Base-by-base conservation (phyloP, 148 eudicot genomes). In the Nyssa sinensis region DNA sequence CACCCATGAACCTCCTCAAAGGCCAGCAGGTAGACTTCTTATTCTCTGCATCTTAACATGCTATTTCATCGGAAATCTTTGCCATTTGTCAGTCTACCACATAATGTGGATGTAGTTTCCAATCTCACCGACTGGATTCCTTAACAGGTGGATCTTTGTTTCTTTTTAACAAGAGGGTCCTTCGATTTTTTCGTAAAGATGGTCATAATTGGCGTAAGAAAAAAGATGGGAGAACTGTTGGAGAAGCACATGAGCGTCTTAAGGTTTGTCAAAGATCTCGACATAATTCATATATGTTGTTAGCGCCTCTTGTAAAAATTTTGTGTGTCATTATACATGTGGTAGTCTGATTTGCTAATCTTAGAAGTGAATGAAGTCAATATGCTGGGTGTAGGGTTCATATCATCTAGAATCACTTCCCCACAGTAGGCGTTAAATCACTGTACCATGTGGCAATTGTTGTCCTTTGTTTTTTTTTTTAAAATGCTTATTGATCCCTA, bases 211-310 rank as follows among this genome's bases (percentile, higher is more conserved):
- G 99, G 97, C 85, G 94, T 64, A 89, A 87, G 76, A 94, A 89
- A 86, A 92, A 80, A 84, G 93, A 94, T 84, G 93, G 93, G 30
- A 81, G 87, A 78, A 87, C 88, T 61, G 91, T 90, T 78, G 96
- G 93, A 67, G 98, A 94, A 88, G 97, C 96, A 53, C 98, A 94
- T 74, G 98, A 92, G 71, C 90, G 94, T 44, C 91, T 94, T 37
- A 94, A 94, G 98, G 98, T 94, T 83, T 75, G 69, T 61, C n/a
- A 53, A 27, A 21, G 19, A 27, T 62, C 3, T 27, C 16, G 55
- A 60, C 39, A n/a, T n/a, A n/a, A n/a, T n/a, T n/a, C n/a, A n/a
- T n/a, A n/a, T n/a, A 1, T 57, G 32, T 0, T 34, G 51, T 11
- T 37, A 71, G 44, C 29, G n/a, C 32, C 5, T 32, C 61, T n/a